These are phyloP conservation scores for Pythium monospermum DNA, from an alignment of 352 stramenopile genomes.

Conservation along the genomic window DNA sequence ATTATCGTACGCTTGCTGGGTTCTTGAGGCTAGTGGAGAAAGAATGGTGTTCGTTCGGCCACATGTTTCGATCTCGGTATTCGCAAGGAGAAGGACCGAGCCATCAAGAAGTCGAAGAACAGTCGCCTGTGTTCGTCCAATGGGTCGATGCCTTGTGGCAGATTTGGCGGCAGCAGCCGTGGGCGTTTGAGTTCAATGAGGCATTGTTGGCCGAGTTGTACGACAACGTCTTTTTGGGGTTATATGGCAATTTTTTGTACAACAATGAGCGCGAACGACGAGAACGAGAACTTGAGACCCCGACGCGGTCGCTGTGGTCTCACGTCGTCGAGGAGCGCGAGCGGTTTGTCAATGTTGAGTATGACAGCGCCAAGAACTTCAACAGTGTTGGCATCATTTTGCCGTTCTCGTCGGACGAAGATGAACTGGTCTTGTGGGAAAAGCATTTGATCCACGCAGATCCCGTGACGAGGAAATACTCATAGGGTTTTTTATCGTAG, in stretches of 20 bases:
- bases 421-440: conserved; percentile 79
- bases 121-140: conserved; percentile 98
- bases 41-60: conserved; percentile 98
- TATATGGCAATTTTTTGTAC: conserved; percentile 98
- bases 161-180: conserved; percentile 94
- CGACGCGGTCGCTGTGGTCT: conserved; percentile 74
- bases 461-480: conserved; percentile 83
- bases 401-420: conserved; percentile 78
- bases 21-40: conserved; percentile 98
- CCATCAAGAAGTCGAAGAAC: conserved; percentile 94
- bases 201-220: conserved; percentile 89
- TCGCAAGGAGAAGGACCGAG: conserved; percentile 92
- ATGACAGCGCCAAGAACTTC: conserved; percentile 80
- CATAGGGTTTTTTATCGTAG: conserved; percentile 30
- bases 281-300: conserved; percentile 46
- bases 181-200: conserved; percentile 98
- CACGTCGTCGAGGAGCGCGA: conserved; percentile 53
- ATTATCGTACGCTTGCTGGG: conserved; percentile 95
- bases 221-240: conserved; percentile 94
- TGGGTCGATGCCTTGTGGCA: conserved; percentile 99
- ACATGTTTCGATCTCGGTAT: conserved; percentile 97
- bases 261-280: conserved; percentile 90
- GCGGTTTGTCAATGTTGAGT: conserved; percentile 78
- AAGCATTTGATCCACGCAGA: conserved; percentile 78
- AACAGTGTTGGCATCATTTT: conserved; percentile 79